Evolutionary conservation across 2,329 filamentous ascomycete species (phyloP), one percentile per base, ranked within the genome.

Genomic region (Setomelanomma holmii): DNA sequence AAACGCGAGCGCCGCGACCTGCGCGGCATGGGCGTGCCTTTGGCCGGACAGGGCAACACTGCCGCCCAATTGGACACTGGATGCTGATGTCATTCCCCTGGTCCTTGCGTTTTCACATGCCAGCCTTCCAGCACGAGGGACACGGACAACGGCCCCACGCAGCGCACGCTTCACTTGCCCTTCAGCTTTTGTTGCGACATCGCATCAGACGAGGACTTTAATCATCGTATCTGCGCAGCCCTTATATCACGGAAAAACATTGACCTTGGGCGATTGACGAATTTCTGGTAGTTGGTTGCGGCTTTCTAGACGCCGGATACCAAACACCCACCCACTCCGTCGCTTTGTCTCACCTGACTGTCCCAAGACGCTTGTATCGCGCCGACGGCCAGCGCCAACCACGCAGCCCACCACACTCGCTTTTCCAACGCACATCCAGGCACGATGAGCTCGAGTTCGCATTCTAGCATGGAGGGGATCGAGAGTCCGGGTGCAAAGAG

Each of bases 401-500:
- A n/a, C 17, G 14, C 39, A 23, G 14, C 39, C 14, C 39, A 42
- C 33, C 40, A 40, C 47, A 39, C 27, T 50, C 47, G 30, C 45
- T 47, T 16, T 30, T 30, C 27, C 10, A 30, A 17, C 19, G 6
- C 34, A 39, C 19, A 33, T 39, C 30, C 23, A 44, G 27, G 10
- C 30, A 35, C 14, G 12, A 53, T 43, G 40, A 48, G 34, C 16
- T 48, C 50, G 16, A 53, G 50, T 38, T 51, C 47, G 16, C 47
- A 50, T 44, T 50, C 47, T 34, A 50, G 47, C 36, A 60, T 60
- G 58, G 55, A 55, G 39, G 53, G 52, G 17, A 58, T 58, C 39
- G 61, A 60, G 27, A 56, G 55, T 14, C 44, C 63, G n/a, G 71
- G 71, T 44, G 66, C 70, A 8, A 58, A 64, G 34, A 55, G 68